Percentiles rank a stretch among this genome's conserved stretches.
Evolutionary conservation across 495 filamentous ascomycete genomes (phyloP).

Genomic region (Penicillium dipodomyicola): DNA sequence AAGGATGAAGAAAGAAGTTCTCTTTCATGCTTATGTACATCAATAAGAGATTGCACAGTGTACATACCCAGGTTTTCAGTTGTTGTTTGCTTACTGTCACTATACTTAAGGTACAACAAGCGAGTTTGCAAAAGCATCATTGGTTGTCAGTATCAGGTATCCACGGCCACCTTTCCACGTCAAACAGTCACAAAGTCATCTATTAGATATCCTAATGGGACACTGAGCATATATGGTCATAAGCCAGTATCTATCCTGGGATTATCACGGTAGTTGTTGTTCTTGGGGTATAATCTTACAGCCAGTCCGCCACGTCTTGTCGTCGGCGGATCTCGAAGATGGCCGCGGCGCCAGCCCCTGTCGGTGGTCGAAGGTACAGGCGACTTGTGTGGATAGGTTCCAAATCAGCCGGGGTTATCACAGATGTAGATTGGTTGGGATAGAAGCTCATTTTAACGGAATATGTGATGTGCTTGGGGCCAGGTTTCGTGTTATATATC

Average conservation of each 20-base stretch:
- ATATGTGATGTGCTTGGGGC: neutral
- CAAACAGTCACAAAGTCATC: neutral
- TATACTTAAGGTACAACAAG: too few species aligned
- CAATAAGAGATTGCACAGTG: neutral
- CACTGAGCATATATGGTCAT: neutral
- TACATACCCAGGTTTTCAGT: too few species aligned
- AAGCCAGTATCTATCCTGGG: neutral
- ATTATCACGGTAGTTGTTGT: neutral
- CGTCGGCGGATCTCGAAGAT: constrained; percentile 23
- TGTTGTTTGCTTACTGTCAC: too few species aligned
- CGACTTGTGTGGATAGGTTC: constrained; percentile 20
- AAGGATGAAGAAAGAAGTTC: neutral
- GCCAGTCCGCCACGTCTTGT: constrained; percentile 30
- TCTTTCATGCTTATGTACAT: neutral
- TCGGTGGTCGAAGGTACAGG: constrained; percentile 21
- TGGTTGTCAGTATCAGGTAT: too few species aligned
- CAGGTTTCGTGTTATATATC: neutral
- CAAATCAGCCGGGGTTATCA: constrained; percentile 18
- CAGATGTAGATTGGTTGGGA: constrained; percentile 14
- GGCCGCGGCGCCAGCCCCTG: constrained; percentile 18
- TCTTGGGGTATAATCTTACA: constrained; percentile 19
- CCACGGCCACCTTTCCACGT: too few species aligned
- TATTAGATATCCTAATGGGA: neutral
- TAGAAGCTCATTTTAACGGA: constrained; percentile 13
- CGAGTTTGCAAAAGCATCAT: too few species aligned